phyloP scores from a whole-genome alignment of 2,329 filamentous ascomycete species.

The Trichoderma sp. region DNA sequence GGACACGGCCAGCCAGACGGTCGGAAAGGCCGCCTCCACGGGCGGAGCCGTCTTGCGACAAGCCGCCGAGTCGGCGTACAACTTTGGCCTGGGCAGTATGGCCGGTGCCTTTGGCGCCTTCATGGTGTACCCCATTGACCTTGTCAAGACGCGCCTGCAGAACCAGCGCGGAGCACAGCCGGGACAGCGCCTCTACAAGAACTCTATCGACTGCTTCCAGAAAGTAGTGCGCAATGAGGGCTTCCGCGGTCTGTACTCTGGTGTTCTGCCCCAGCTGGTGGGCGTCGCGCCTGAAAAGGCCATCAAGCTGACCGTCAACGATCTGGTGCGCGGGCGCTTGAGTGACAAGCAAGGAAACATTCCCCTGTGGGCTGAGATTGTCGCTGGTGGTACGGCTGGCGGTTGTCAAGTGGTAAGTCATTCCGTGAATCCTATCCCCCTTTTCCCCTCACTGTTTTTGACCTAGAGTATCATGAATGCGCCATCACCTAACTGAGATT shows the following conservation, averaged over 20 bases:
- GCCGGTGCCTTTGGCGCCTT: constrained; percentile 98
- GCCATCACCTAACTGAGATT: background rate
- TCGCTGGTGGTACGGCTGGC: constrained; percentile 88
- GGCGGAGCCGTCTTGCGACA: constrained; percentile 56
- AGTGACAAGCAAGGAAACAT: constrained; percentile 79
- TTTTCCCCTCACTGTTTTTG: no score
- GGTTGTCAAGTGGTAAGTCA: constrained; percentile 89
- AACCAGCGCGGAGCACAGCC: constrained; percentile 86
- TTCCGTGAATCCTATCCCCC: background rate
- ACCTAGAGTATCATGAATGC: background rate
- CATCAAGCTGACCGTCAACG: constrained; percentile 98
- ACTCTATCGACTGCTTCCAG: constrained; percentile 90
- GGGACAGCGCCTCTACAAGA: constrained; percentile 90
- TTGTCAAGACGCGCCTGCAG: constrained; percentile 98
- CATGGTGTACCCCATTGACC: constrained; percentile 98
- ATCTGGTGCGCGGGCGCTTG: constrained; percentile 77
- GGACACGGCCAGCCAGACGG: constrained; percentile 43
- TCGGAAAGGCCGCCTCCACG: constrained; percentile 43
- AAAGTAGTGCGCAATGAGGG: constrained; percentile 96
- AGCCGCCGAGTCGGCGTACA: constrained; percentile 72
- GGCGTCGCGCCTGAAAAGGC: constrained; percentile 99
- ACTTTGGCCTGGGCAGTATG: constrained; percentile 85
- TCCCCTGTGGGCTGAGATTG: constrained; percentile 68
- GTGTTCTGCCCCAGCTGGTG: constrained; percentile 90
- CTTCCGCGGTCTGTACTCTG: constrained; percentile 85